phyloP scores from a whole-genome alignment of 345 rosid genomes.

The Acer yangbiense region DNA sequence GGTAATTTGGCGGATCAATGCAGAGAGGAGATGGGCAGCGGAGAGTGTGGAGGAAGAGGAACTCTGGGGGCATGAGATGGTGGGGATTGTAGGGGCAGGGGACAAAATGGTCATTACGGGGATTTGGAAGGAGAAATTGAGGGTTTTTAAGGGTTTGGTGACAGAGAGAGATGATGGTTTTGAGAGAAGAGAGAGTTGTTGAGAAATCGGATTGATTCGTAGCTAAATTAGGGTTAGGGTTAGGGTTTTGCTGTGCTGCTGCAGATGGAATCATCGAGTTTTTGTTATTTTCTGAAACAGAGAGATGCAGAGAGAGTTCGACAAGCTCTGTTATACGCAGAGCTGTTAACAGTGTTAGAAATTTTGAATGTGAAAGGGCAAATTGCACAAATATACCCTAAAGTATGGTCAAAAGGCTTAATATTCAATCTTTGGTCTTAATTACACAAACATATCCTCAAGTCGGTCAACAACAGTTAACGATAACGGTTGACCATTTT shows the following conservation, averaged over 20 bases:
- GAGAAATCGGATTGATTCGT: slow-evolving; percentile 37
- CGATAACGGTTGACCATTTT: too few species aligned
- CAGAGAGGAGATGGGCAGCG: slow-evolving; percentile 59
- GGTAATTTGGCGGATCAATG: slow-evolving; percentile 49
- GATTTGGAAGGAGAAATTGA: slow-evolving; percentile 28
- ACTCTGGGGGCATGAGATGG: slow-evolving; percentile 70
- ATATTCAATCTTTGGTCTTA: too few species aligned
- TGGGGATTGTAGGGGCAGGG: slow-evolving; percentile 61
- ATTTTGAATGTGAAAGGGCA: too few species aligned
- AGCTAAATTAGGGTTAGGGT: slow-evolving; percentile 20
- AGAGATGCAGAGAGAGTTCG: background rate
- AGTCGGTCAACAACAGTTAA: too few species aligned
- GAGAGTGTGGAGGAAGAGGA: slow-evolving; percentile 74
- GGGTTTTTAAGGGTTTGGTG: slow-evolving; percentile 36
- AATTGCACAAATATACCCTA: too few species aligned
- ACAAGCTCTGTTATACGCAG: too few species aligned
- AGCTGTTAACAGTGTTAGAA: too few species aligned
- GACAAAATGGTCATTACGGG: slow-evolving; percentile 31
- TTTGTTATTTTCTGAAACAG: background rate
- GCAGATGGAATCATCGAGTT: slow-evolving; percentile 10
- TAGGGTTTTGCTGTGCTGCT: slow-evolving; percentile 5
- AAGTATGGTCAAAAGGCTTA: too few species aligned
- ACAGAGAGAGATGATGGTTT: slow-evolving; percentile 43
- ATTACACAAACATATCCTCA: too few species aligned
- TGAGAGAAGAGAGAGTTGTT: slow-evolving; percentile 46